Evolutionary conservation across 495 filamentous ascomycete species (phyloP).

Genomic region (Lasiosphaeris hirsuta): DNA sequence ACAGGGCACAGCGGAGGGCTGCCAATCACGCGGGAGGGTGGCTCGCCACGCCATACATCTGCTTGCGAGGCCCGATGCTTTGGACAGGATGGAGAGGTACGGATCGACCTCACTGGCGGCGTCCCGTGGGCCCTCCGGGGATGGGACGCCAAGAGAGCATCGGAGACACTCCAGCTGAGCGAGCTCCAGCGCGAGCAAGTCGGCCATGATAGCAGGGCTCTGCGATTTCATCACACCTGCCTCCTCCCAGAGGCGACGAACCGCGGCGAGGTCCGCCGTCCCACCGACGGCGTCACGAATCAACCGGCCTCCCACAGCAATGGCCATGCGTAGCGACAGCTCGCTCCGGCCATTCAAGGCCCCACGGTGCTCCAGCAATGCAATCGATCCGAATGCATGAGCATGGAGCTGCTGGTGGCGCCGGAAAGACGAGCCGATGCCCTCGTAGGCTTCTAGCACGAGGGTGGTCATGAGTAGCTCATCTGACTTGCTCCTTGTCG

Average conservation of each 20-base stretch:
- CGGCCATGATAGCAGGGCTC: neutral
- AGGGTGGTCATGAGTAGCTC: conserved; percentile 1
- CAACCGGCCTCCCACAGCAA: neutral
- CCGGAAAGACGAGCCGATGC: neutral
- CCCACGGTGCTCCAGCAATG: neutral
- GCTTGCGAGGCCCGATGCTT: conserved; percentile 1
- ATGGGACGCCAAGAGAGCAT: neutral
- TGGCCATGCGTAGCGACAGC: neutral
- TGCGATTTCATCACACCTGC: neutral
- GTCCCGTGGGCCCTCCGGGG: neutral
- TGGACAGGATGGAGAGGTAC: neutral
- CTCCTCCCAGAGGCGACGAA: neutral
- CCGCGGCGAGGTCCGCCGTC: neutral
- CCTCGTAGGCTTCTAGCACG: neutral
- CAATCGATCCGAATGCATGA: neutral
- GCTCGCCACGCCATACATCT: conserved; percentile 1
- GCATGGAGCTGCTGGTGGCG: neutral
- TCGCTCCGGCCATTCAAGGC: neutral
- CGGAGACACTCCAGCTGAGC: neutral
- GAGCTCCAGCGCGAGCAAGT: neutral
- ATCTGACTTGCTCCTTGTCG: neutral
- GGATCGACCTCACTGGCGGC: neutral
- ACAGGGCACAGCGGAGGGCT: neutral
- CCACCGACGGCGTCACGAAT: neutral
- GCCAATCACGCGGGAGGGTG: neutral